Evolutionary conservation across 129 eudicot genomes (phyloP).

Genomic region (Artemisia argyi): DNA sequence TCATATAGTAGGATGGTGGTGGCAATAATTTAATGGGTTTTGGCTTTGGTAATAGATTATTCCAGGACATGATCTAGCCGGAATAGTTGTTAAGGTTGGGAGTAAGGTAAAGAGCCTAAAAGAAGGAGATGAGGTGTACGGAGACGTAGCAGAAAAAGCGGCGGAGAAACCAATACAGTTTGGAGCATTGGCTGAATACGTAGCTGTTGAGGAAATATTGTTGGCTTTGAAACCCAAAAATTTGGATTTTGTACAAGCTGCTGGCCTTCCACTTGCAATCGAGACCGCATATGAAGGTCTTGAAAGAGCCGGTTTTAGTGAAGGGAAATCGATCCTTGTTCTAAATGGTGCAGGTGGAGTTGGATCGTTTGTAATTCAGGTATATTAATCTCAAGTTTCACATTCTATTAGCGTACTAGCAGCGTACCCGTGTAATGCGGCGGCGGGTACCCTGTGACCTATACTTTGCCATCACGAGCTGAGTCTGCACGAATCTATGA

Average conservation of each 20-base stretch:
- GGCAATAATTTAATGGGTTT: not conserved
- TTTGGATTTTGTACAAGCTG: slow-evolving; percentile 32
- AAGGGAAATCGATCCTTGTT: slow-evolving; percentile 34
- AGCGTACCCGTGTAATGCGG: no score
- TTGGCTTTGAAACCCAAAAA: slow-evolving; percentile 38
- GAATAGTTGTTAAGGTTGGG: slow-evolving; percentile 39
- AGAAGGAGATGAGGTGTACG: slow-evolving; percentile 42
- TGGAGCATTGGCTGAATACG: slow-evolving; percentile 39
- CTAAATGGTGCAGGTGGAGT: slow-evolving; percentile 42
- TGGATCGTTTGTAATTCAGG: slow-evolving; percentile 41
- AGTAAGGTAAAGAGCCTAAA: slow-evolving; percentile 31
- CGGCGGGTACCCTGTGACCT: no score
- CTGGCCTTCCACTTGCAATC: slow-evolving; percentile 41
- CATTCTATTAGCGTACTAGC: not conserved
- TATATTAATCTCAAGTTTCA: not conserved
- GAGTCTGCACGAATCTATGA: no score
- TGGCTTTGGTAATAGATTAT: slow-evolving; percentile 24
- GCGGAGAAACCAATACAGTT: slow-evolving; percentile 32
- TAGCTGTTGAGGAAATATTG: slow-evolving; percentile 37
- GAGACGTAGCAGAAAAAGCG: slow-evolving; percentile 30
- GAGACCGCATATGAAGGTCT: slow-evolving; percentile 41
- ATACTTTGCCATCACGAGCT: no score
- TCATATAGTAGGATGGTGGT: not conserved
- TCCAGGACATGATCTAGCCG: slow-evolving; percentile 42
- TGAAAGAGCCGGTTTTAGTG: slow-evolving; percentile 27